A percentile compares a stretch with the other conserved stretches of the same genome.
phyloP scores from a whole-genome alignment of 2,329 filamentous ascomycete species.

The Aspergillus pseudonomiae region DNA sequence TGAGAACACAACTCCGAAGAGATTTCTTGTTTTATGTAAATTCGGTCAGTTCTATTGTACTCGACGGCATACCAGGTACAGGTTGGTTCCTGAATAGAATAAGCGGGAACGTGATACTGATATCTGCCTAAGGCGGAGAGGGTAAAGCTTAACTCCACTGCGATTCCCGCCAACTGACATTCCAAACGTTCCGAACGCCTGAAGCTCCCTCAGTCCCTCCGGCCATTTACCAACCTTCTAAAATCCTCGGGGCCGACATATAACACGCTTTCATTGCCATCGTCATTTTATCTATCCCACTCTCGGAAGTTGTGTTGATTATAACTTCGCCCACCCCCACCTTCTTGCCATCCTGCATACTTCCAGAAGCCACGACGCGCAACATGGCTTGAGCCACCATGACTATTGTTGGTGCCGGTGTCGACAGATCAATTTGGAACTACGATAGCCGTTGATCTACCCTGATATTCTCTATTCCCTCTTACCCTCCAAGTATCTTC shows the following conservation, averaged over 20 bases:
- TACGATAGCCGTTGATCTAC: conserved; percentile 15
- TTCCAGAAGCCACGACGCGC: conserved; percentile 17
- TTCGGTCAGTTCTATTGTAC: background rate
- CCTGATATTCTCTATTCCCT: background rate
- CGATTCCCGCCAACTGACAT: conserved; percentile 3
- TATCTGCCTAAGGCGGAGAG: conserved; percentile 10
- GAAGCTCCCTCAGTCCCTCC: conserved; percentile 13
- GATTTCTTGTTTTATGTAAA: too few species aligned
- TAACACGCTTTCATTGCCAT: background rate
- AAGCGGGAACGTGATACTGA: conserved; percentile 2
- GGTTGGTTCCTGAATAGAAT: background rate
- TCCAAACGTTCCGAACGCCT: conserved; percentile 13
- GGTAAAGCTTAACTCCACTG: conserved; percentile 8
- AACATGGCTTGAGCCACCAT: conserved; percentile 37
- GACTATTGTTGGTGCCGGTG: conserved; percentile 27
- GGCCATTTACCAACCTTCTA: background rate
- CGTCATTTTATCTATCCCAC: background rate
- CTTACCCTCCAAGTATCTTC: background rate
- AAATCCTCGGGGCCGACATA: background rate
- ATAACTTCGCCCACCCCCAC: background rate
- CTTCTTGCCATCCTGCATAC: conserved; percentile 16
- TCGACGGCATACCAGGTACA: background rate
- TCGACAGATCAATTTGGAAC: conserved; percentile 24
- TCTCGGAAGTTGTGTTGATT: background rate
- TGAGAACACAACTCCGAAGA: too few species aligned